Evolutionary conservation across 1,139 yeast genomes (phyloP).

Genomic region (Taphrina deformans): DNA sequence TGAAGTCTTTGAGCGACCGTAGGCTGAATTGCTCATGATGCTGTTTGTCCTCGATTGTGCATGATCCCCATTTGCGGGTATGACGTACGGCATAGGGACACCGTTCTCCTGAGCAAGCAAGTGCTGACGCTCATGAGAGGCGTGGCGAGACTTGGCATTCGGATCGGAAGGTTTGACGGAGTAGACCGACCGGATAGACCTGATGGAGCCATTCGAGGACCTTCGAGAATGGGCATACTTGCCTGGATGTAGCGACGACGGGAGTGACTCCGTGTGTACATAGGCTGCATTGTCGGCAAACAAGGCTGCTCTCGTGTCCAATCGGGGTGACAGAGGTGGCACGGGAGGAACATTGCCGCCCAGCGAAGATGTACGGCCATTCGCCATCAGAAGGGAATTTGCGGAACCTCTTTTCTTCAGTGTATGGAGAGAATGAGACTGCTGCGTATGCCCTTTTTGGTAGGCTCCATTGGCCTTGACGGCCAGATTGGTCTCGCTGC

Average conservation of each 20-base stretch:
- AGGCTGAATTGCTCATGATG: not conserved
- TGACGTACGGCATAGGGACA: slow-evolving; percentile 11
- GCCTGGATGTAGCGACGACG: not conserved
- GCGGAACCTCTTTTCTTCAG: slow-evolving; percentile 11
- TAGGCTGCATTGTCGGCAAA: slow-evolving; percentile 24
- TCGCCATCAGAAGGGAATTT: slow-evolving; percentile 5
- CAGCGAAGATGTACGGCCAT: slow-evolving; percentile 8
- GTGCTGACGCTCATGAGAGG: slow-evolving; percentile 2
- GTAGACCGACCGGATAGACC: slow-evolving; percentile 10
- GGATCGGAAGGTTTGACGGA: not conserved
- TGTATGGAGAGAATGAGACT: slow-evolving; percentile 10
- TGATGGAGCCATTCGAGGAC: slow-evolving; percentile 1
- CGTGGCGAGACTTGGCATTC: not conserved
- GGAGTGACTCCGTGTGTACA: slow-evolving; percentile 16
- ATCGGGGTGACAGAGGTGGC: slow-evolving; percentile 12
- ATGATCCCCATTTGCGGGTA: not conserved
- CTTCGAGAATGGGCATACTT: not conserved
- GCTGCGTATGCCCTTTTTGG: slow-evolving; percentile 16
- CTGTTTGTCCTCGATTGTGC: not conserved
- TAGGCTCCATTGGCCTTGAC: not conserved
- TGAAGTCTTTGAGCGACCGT: slow-evolving; percentile 8
- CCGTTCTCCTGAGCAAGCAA: slow-evolving; percentile 17
- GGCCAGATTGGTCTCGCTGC: slow-evolving; percentile 21
- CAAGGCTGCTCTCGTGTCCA: slow-evolving; percentile 17
- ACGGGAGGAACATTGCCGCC: slow-evolving; percentile 22